A percentile compares a stretch with the other conserved stretches of the same genome.
phyloP scores from a whole-genome alignment of 202 grass and related monocot genomes.

The Alloteropsis angusta region DNA sequence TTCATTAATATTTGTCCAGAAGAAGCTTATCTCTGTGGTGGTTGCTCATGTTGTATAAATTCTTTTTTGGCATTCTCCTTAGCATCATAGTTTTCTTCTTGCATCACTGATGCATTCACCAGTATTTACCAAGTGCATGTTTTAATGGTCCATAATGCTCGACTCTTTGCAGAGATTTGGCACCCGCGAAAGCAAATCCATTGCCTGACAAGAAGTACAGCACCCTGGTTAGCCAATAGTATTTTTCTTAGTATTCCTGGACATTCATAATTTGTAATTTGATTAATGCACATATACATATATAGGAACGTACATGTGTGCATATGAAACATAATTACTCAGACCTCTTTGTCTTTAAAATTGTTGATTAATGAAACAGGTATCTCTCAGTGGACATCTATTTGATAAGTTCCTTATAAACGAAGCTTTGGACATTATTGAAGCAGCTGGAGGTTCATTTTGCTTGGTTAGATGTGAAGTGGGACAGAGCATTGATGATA shows the following conservation, averaged over 20 bases:
- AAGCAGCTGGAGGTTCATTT: slow-evolving; percentile 73
- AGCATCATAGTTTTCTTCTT: not conserved
- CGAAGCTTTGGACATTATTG: slow-evolving; percentile 93
- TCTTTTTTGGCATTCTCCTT: not conserved
- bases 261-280: slow-evolving; percentile 8
- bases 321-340: not conserved
- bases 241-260: slow-evolving; percentile 9
- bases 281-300: not conserved
- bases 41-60: not conserved
- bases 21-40: not conserved
- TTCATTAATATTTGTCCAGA: not conserved
- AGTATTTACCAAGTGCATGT: not conserved
- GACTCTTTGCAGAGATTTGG: slow-evolving; percentile 58
- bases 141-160: slow-evolving; percentile 1
- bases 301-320: not conserved
- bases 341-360: not conserved
- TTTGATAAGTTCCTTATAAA: slow-evolving; percentile 99
- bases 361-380: slow-evolving; percentile 40
- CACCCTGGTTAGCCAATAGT: slow-evolving; percentile 53
- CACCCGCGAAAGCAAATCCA: slow-evolving; percentile 40
- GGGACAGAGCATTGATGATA: slow-evolving; percentile 68
- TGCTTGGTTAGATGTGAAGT: slow-evolving; percentile 70
- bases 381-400: slow-evolving; percentile 89
- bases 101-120: not conserved
- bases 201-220: slow-evolving; percentile 60